A percentile compares a stretch with the other conserved stretches of the same genome.
These are phyloP conservation scores for Rhipidocladum racemiflorum DNA, from an alignment of 176 grass and related monocot genomes.

Conservation along the genomic window DNA sequence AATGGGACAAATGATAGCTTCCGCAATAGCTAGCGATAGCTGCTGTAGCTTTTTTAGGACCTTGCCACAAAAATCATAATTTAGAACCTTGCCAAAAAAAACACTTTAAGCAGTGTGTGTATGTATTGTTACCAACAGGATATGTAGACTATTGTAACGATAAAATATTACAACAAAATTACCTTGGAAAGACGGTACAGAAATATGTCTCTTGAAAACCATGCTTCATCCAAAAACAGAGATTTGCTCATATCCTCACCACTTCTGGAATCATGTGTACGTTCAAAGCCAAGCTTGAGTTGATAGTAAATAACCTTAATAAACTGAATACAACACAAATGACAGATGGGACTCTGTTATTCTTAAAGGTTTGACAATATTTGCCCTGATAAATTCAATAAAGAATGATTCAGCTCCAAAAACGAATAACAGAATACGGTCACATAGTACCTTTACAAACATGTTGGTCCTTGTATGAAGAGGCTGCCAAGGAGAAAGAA, in stretches of 20 bases:
- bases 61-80: too few relatives aligned
- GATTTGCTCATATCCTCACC: constrained; percentile 32
- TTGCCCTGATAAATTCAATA: constrained; percentile 5
- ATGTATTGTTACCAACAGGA: neutral
- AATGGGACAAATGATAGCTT: too few relatives aligned
- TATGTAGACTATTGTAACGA: neutral
- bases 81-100: too few relatives aligned
- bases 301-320: constrained; percentile 73
- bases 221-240: constrained; percentile 78
- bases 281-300: constrained; percentile 70
- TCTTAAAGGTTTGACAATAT: neutral
- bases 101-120: neutral
- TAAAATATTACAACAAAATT: constrained; percentile 40
- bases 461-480: constrained; percentile 79
- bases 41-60: too few relatives aligned
- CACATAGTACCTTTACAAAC: constrained; percentile 66
- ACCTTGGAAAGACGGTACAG: constrained; percentile 86
- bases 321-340: constrained; percentile 59
- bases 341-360: neutral
- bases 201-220: constrained; percentile 81
- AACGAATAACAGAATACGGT: neutral
- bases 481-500: constrained; percentile 55
- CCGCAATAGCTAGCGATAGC: too few relatives aligned
- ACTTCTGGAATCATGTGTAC: constrained; percentile 35
- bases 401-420: constrained; percentile 11